These are phyloP conservation scores for Aspergillus fructus DNA, from an alignment of 2,329 filamentous ascomycete genomes.

Conservation along the genomic window DNA sequence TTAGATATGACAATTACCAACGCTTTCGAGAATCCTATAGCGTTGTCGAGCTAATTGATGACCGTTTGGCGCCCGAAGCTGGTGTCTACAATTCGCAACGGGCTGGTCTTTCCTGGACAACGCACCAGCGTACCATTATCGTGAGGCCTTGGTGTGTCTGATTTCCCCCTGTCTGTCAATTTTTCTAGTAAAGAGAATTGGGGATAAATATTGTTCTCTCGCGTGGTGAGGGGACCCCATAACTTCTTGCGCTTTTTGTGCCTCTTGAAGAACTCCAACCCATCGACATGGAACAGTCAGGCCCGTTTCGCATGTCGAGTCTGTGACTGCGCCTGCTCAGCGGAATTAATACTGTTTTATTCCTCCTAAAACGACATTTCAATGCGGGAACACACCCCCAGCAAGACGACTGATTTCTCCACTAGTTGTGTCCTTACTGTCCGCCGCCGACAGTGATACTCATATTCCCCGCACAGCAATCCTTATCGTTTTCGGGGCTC, in stretches of 20 bases:
- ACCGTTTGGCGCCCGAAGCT: not conserved
- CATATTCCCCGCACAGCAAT: not conserved
- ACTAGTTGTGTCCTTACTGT: not conserved
- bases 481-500: not conserved
- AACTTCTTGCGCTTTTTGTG: not conserved
- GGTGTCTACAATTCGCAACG: not conserved
- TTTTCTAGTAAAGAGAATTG: conserved; percentile 8
- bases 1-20: not conserved
- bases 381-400: not conserved
- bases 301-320: not conserved
- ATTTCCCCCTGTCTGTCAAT: conserved; percentile 7
- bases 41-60: not conserved
- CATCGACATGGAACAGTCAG: not conserved
- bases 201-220: not conserved
- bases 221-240: not conserved
- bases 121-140: not conserved
- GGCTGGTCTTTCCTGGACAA: not conserved
- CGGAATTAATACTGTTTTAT: not conserved
- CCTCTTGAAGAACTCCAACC: not conserved
- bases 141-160: conserved; percentile 1
- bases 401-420: not conserved
- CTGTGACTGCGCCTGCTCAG: not conserved
- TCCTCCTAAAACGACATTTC: not conserved
- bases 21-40: not conserved
- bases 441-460: not conserved